Evolutionary conservation across 371 early-diverging fungal species (phyloP), one percentile per base, ranked within the genome.

Genomic region (Mucor indicus): DNA sequence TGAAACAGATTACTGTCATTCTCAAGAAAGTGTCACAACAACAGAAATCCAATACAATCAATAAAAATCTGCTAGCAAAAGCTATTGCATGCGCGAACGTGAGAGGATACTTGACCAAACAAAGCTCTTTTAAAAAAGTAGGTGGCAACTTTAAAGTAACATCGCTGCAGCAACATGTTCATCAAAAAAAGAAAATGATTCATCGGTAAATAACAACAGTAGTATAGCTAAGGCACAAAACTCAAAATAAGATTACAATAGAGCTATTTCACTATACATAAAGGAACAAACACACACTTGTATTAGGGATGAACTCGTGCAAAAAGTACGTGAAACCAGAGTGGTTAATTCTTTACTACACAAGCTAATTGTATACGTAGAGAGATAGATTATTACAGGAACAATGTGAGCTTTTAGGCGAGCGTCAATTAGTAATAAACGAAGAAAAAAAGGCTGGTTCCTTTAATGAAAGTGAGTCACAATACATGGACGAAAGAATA

Each of bases 401-500:
- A 55, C 85, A 87, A 57, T 44, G 59, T 13, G 89, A 86, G 48
- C 72, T 88, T 7, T 62, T 81, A 33, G 64, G 68, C 6, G 88
- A 91, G 55, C 80, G 89, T 2, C 69, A 83, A 19, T 43, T 73
- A 1, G 78, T 85, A 0, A 72, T 88, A 3, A 48, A 53, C 16
- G 79, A 78, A n/a, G 75, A 73, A 50, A 50, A 61, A 29, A 75
- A 71, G 60, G 71, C 32, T 42, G 38, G 57, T 52, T 39, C 40
- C 57, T 60, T 27, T 8, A 50, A 75, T 47, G 55, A 67, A 0
- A 52, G 73, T 6, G 59, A 69, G 15, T 64, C 71, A 4, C 68
- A 68, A 29, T 87, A 89, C 62, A 86, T 90, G 87, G 89, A 91
- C 49, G 91, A 91, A 35, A 84, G 90, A 4, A 76, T 95, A 23